These are phyloP conservation scores for Cymodocea nodosa DNA, from an alignment of 116 monocot genomes.

Conservation along the genomic window DNA sequence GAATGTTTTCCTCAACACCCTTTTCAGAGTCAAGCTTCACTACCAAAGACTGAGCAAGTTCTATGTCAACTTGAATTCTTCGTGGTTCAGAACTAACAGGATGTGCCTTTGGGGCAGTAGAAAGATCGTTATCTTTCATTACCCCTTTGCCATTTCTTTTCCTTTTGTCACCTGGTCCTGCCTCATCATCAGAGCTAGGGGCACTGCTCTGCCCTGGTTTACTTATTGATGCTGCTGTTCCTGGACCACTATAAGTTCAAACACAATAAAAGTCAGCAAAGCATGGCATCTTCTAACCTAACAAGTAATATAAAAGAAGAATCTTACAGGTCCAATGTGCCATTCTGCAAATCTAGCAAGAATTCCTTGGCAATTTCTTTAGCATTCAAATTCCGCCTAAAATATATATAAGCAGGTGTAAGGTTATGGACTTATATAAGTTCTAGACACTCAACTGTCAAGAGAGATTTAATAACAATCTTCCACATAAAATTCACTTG, in stretches of 20 bases:
- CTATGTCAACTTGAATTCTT: constrained; percentile 68
- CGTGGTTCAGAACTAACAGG: constrained; percentile 55
- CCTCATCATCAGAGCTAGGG: constrained; percentile 80
- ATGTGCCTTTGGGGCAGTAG: constrained; percentile 70
- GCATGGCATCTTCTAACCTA: too few species aligned
- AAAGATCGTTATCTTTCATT: constrained; percentile 55
- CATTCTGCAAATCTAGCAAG: constrained; percentile 84
- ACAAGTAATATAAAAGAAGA: constrained; percentile 1
- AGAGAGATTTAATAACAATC: too few species aligned
- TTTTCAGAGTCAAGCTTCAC: constrained; percentile 87
- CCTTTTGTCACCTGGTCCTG: constrained; percentile 57
- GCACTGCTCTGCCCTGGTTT: constrained; percentile 68
- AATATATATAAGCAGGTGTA: not conserved
- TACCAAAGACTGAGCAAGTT: constrained; percentile 59
- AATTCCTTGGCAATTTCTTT: constrained; percentile 63
- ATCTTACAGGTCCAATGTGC: constrained; percentile 65
- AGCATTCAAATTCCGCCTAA: constrained; percentile 72
- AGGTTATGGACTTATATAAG: not conserved
- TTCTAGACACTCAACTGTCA: not conserved
- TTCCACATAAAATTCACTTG: not conserved
- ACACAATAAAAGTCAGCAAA: constrained; percentile 4
- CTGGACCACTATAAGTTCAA: constrained; percentile 59
- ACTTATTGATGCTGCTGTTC: constrained; percentile 28
- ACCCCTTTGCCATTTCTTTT: constrained; percentile 53
- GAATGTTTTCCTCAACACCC: constrained; percentile 73